Evolutionary conservation across 352 stramenopile genomes (phyloP).

Genomic region (Globisporangium nunn): DNA sequence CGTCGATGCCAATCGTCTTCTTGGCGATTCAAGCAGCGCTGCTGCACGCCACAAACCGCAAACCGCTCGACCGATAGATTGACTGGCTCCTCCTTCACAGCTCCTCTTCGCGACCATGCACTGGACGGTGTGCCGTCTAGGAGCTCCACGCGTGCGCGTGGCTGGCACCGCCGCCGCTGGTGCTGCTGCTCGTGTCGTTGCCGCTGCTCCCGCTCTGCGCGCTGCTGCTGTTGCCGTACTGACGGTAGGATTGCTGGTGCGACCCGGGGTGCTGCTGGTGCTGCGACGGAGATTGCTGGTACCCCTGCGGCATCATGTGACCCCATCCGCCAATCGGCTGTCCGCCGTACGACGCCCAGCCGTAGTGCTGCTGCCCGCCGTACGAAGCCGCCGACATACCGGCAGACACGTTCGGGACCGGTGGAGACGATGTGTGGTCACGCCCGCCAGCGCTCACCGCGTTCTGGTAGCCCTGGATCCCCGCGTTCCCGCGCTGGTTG

Average conservation of each 20-base stretch:
- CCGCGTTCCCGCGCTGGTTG: slow-evolving; percentile 44
- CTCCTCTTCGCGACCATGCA: slow-evolving; percentile 28
- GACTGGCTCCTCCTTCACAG: slow-evolving; percentile 4
- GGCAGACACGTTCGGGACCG: slow-evolving; percentile 59
- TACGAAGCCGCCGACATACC: slow-evolving; percentile 51
- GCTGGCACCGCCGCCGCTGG: slow-evolving; percentile 1
- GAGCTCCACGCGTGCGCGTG: slow-evolving; percentile 70
- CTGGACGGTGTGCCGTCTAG: slow-evolving; percentile 21
- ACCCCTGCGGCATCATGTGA: slow-evolving; percentile 82
- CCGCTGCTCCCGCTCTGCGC: slow-evolving; percentile 33
- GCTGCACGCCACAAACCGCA: background rate
- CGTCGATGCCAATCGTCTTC: background rate
- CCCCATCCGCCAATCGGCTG: slow-evolving; percentile 72
- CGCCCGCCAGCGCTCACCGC: slow-evolving; percentile 19
- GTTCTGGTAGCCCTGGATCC: slow-evolving; percentile 56
- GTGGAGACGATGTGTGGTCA: slow-evolving; percentile 61
- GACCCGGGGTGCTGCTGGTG: slow-evolving; percentile 54
- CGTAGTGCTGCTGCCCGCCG: slow-evolving; percentile 59
- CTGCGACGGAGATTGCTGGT: slow-evolving; percentile 63
- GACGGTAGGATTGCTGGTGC: slow-evolving; percentile 75
- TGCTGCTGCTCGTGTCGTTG: slow-evolving; percentile 45
- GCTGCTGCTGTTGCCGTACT: slow-evolving; percentile 59
- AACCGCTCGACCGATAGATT: background rate
- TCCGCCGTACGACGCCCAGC: slow-evolving; percentile 69
- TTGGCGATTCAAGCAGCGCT: too few species aligned